A percentile compares a stretch with the other conserved stretches of the same genome.
Evolutionary conservation across 371 early-diverging fungal species (phyloP).

Genomic region (Mortierella sp.): DNA sequence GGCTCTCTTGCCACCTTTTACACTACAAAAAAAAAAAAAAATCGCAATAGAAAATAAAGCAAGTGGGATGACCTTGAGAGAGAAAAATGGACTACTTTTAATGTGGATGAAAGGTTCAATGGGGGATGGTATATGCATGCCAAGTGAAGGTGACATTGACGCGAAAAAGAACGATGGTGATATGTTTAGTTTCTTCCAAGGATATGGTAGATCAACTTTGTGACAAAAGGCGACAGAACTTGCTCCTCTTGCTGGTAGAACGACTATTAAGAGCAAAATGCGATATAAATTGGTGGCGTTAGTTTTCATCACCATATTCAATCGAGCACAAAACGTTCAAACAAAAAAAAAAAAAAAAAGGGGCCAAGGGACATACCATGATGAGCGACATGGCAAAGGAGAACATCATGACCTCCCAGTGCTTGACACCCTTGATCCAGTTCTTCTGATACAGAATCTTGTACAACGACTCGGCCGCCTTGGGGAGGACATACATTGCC

Average conservation of each 20-base stretch:
- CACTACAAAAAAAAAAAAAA: neutral
- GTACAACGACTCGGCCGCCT: slow-evolving; percentile 72
- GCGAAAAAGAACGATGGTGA: neutral
- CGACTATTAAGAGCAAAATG: slow-evolving; percentile 48
- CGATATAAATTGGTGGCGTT: neutral
- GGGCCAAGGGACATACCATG: slow-evolving; percentile 60
- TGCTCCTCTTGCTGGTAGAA: slow-evolving; percentile 77
- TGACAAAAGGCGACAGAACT: slow-evolving; percentile 71
- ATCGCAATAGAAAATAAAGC: neutral
- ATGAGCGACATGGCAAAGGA: slow-evolving; percentile 73
- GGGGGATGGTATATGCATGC: neutral
- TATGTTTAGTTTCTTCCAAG: slow-evolving; percentile 64
- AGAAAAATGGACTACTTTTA: neutral
- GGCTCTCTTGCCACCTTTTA: neutral
- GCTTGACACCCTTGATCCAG: slow-evolving; percentile 70
- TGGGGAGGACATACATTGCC: slow-evolving; percentile 80
- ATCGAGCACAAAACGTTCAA: neutral
- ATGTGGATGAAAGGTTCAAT: neutral
- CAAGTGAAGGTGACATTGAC: neutral
- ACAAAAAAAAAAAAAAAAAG: neutral
- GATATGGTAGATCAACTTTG: slow-evolving; percentile 70
- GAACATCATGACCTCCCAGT: slow-evolving; percentile 73
- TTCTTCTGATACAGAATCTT: slow-evolving; percentile 71
- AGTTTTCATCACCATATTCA: no score
- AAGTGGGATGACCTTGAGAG: neutral